Conservation (phyloP, 106 monocot species). For the Alisma plantagoaquatica region DNA sequence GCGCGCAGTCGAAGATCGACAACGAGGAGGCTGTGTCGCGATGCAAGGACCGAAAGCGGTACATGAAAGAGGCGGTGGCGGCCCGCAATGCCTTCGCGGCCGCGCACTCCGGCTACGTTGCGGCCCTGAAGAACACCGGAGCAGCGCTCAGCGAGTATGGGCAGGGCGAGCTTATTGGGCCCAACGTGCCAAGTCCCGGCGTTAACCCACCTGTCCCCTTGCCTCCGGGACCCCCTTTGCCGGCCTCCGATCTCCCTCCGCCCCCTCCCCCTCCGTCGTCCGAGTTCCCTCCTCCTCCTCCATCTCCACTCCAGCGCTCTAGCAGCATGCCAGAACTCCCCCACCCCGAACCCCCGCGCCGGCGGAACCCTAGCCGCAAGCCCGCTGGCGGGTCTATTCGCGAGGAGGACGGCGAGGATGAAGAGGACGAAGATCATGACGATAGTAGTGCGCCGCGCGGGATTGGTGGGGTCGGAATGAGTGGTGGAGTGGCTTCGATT, state of each 20-base stretch:
- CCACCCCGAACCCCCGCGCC: constrained; percentile 4
- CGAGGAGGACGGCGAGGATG: background rate
- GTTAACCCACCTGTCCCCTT: background rate
- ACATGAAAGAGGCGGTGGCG: constrained; percentile 46
- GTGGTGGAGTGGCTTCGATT: background rate
- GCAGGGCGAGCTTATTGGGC: constrained; percentile 28
- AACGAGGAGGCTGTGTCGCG: constrained; percentile 65
- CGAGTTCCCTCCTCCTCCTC: constrained; percentile 24
- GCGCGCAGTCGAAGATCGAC: constrained; percentile 80
- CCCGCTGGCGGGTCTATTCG: background rate
- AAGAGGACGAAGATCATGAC: no score
- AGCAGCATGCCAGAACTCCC: constrained; percentile 64
- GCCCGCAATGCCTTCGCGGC: constrained; percentile 91
- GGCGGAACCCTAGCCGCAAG: background rate
- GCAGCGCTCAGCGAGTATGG: constrained; percentile 70
- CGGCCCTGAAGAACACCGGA: constrained; percentile 63
- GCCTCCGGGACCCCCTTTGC: background rate
- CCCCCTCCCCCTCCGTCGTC: constrained; percentile 58
- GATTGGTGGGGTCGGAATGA: no score
- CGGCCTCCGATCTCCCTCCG: constrained; percentile 17
- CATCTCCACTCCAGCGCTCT: constrained; percentile 53
- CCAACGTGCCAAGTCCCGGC: background rate
- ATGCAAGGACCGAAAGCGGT: constrained; percentile 63
- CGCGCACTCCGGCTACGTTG: constrained; percentile 65
- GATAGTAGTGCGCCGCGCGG: no score